These are phyloP conservation scores for Aspergillus transmontanensis DNA, from an alignment of 2,329 filamentous ascomycete species.

Conservation along the genomic window DNA sequence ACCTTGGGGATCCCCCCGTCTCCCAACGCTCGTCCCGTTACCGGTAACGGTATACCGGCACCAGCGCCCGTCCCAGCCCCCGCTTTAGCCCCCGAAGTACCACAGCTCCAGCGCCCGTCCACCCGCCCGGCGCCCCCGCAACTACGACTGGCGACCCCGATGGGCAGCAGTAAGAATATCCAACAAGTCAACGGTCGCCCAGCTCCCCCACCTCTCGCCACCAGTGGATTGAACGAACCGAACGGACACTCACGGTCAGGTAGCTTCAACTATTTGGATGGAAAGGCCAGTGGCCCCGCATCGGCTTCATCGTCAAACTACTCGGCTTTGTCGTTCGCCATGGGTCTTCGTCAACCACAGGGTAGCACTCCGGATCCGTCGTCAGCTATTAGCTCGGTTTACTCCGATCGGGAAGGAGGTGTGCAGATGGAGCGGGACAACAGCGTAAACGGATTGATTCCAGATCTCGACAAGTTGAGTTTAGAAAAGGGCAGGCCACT, in stretches of 20 bases:
- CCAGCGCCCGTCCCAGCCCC: slow-evolving; percentile 29
- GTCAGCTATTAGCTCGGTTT: slow-evolving; percentile 82
- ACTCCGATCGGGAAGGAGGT: slow-evolving; percentile 77
- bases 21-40: slow-evolving; percentile 75
- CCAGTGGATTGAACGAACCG: slow-evolving; percentile 76
- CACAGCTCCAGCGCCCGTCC: slow-evolving; percentile 37
- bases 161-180: slow-evolving; percentile 70
- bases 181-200: slow-evolving; percentile 65
- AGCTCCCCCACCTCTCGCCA: slow-evolving; percentile 61
- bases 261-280: slow-evolving; percentile 78
- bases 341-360: slow-evolving; percentile 64
- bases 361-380: slow-evolving; percentile 76
- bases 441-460: slow-evolving; percentile 75
- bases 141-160: slow-evolving; percentile 82
- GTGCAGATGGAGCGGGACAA: slow-evolving; percentile 79
- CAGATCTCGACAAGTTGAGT: slow-evolving; percentile 76
- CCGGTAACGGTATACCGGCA: slow-evolving; percentile 47
- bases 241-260: slow-evolving; percentile 80
- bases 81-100: slow-evolving; percentile 25
- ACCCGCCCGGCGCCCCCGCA: slow-evolving; percentile 71
- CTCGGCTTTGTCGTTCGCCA: slow-evolving; percentile 79
- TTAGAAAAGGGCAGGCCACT: slow-evolving; percentile 79
- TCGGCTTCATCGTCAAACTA: slow-evolving; percentile 87
- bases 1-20: slow-evolving; percentile 90
- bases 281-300: slow-evolving; percentile 75